Evolutionary conservation across 1,284 basidiomycete species (phyloP).

Genomic region (Pholiota adiposa): DNA sequence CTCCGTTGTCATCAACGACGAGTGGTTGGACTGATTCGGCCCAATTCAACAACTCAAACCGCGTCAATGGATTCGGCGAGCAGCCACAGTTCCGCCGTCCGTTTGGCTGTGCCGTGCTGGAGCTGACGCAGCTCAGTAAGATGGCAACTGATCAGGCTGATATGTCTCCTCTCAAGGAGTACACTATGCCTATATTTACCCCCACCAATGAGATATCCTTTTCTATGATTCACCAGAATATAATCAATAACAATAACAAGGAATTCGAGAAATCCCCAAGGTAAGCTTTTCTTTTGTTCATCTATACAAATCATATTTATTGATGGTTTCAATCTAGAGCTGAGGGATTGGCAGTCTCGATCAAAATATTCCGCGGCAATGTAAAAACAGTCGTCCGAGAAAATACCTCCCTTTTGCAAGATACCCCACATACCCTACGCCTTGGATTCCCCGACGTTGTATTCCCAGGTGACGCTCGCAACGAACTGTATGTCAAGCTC

Average conservation of each 20-base stretch:
- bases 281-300: conserved; percentile 43
- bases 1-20: conserved; percentile 10
- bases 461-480: conserved; percentile 90
- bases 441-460: conserved; percentile 98
- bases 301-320: conserved; percentile 5
- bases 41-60: conserved; percentile 27
- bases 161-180: conserved; percentile 68
- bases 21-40: conserved; percentile 23
- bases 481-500: conserved; percentile 94
- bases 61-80: conserved; percentile 33
- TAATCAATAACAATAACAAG: conserved; percentile 80
- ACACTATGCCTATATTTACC: conserved; percentile 89
- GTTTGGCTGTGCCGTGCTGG: conserved; percentile 92
- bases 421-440: conserved; percentile 81
- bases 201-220: conserved; percentile 87
- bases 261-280: conserved; percentile 87
- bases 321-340: conserved; percentile 54
- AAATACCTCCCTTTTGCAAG: conserved; percentile 87
- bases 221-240: conserved; percentile 94
- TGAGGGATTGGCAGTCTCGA: conserved; percentile 85
- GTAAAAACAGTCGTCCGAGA: conserved; percentile 77
- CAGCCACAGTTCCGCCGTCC: conserved; percentile 76
- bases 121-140: conserved; percentile 78
- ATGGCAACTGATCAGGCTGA: conserved; percentile 67
- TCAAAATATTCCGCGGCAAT: conserved; percentile 89